Percentiles rank a stretch among this genome's conserved stretches.
Conservation (phyloP, 1,284 basidiomycete genomes). For the Papiliotrema fonsecae region DNA sequence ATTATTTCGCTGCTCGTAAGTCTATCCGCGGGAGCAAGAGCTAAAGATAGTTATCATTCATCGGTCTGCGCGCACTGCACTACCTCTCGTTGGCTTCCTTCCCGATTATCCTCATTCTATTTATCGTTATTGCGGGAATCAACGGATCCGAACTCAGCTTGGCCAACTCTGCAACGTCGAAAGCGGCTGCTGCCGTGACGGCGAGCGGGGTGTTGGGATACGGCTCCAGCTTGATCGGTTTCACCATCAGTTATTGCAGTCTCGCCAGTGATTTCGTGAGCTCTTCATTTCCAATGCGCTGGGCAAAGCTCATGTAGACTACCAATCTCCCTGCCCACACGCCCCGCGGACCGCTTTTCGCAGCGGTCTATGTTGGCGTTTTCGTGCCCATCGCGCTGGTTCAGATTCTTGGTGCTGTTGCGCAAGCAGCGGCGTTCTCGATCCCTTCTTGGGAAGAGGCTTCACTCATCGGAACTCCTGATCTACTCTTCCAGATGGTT, state of each 20-base stretch:
- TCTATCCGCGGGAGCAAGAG: slow-evolving; percentile 8
- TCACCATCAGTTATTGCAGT: slow-evolving; percentile 39
- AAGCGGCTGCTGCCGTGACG: slow-evolving; percentile 28
- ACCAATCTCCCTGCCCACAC: slow-evolving; percentile 46
- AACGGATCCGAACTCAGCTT: slow-evolving; percentile 55
- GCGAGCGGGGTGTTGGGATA: slow-evolving; percentile 38
- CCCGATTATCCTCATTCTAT: slow-evolving; percentile 60
- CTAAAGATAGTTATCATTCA: slow-evolving; percentile 47
- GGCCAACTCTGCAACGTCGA: slow-evolving; percentile 24
- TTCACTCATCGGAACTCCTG: slow-evolving; percentile 61
- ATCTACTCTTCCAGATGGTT: slow-evolving; percentile 70
- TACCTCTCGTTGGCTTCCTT: slow-evolving; percentile 43
- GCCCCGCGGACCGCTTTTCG: slow-evolving; percentile 54
- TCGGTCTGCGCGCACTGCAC: slow-evolving; percentile 51
- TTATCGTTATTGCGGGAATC: slow-evolving; percentile 67
- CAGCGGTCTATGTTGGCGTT: slow-evolving; percentile 69
- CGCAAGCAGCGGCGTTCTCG: slow-evolving; percentile 51
- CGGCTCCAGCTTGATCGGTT: slow-evolving; percentile 41
- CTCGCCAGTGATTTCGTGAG: slow-evolving; percentile 43
- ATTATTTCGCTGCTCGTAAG: slow-evolving; percentile 67
- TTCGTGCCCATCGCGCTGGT: slow-evolving; percentile 62
- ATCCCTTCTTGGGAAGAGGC: slow-evolving; percentile 64
- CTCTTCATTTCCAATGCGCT: slow-evolving; percentile 1
- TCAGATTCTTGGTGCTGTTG: slow-evolving; percentile 66
- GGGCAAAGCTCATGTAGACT: slow-evolving; percentile 21